Conservation (phyloP, 2,329 filamentous ascomycete genomes). For the Aspergillus fumigatus region DNA sequence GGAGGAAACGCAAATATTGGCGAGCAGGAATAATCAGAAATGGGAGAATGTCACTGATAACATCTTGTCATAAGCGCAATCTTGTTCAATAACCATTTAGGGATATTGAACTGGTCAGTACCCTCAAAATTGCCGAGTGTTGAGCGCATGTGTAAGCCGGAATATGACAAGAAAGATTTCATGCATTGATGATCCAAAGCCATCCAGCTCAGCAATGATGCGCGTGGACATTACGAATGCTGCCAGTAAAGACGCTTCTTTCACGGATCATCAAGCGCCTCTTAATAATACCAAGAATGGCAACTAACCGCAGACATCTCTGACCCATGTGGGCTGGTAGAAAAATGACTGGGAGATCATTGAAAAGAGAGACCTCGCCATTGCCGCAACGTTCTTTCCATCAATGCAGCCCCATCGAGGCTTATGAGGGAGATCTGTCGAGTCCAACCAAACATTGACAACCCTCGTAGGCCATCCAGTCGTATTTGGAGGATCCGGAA, state of each 20-base stretch:
- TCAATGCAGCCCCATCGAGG: slow-evolving; percentile 11
- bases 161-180: slow-evolving; percentile 4
- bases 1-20: slow-evolving; percentile 2
- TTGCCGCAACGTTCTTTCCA: not conserved
- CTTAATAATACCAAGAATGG: slow-evolving; percentile 3
- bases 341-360: not conserved
- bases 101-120: slow-evolving; percentile 10
- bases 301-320: not conserved
- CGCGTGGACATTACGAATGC: not conserved
- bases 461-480: slow-evolving; percentile 12
- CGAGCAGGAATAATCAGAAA: slow-evolving; percentile 7
- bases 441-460: slow-evolving; percentile 8
- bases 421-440: slow-evolving; percentile 7
- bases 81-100: slow-evolving; percentile 9
- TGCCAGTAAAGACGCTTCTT: slow-evolving; percentile 1
- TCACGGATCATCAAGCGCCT: slow-evolving; percentile 5
- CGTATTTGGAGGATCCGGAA: slow-evolving; percentile 10
- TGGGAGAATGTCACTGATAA: slow-evolving; percentile 7
- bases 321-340: not conserved
- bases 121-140: slow-evolving; percentile 6
- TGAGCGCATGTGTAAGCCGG: slow-evolving; percentile 6
- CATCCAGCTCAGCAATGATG: not conserved
- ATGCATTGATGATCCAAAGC: slow-evolving; percentile 1
- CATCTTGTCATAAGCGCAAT: slow-evolving; percentile 10
- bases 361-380: not conserved